Evolutionary conservation across 352 stramenopile species (phyloP), one percentile per base, ranked within the genome.

Genomic region (Phytophthora multivora): DNA sequence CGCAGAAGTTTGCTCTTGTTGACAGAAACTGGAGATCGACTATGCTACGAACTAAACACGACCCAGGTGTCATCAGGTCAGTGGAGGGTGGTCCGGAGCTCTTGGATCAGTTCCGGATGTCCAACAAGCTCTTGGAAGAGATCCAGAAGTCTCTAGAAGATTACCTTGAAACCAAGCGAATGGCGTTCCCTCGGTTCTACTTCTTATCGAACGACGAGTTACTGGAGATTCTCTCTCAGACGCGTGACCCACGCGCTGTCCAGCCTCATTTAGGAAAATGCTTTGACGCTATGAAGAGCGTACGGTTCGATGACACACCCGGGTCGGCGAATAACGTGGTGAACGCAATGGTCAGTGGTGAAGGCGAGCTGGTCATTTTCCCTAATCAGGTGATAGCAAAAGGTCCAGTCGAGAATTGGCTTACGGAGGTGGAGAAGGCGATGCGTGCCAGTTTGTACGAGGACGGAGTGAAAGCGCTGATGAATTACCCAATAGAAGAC

Each of bases 141-240:
- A 97, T 97, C 28, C 90, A 97, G 60, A 97, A 97, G 38, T 95
- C 84, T 10, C 66, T 97, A 1, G 90, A 97, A 67, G 88, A 97
- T 53, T 97, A 97, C 50, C 66, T 97, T 0, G 90, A 97, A 71
- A 97, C 89, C 9, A 97, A 97, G 67, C 79, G 91, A 6, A 96
- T 97, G 86, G 86, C 83, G 7, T 97, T 97, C 40, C 91, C 91
- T 10, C 86, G 89, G 8, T 97, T 97, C 40, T 97, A 97, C 61
- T 97, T 97, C 57, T 46, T 97, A 0, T 97, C 91, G 0, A 97
- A 97, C 60, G 91, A 97, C 40, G 91, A 97, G 50, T 59, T 97
- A 30, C 65, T 97, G 3, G 91, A 97, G 46, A 97, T 97, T 59
- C 68, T 97, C 0, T 96, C 83, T 1, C 90, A 97, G 68, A 97